Conservation (phyloP, 2,329 filamentous ascomycete species). For the Amauroascus verrucosus region DNA sequence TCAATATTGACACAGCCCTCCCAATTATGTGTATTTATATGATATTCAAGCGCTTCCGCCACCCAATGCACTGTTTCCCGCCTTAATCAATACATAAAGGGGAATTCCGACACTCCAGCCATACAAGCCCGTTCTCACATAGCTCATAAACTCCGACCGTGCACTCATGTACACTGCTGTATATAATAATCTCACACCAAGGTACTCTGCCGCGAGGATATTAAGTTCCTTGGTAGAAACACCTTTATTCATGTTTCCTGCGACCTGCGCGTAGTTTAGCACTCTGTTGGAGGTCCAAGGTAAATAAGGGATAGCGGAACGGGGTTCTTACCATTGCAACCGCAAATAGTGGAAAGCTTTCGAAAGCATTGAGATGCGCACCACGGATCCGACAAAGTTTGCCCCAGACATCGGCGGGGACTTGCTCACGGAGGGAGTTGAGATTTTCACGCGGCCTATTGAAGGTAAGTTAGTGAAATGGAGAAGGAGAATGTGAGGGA, state of each 20-base stretch:
- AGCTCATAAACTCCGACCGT: constrained; percentile 25
- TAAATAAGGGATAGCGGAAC: background rate
- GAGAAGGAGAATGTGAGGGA: background rate
- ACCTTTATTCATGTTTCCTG: constrained; percentile 27
- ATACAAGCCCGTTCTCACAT: constrained; percentile 26
- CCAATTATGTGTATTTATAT: too few species aligned
- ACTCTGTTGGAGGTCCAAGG: too few species aligned
- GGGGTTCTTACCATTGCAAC: constrained; percentile 25
- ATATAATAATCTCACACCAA: constrained; percentile 26
- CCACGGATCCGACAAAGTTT: constrained; percentile 23
- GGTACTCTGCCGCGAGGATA: constrained; percentile 25
- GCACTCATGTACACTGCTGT: constrained; percentile 28
- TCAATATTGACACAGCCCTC: too few species aligned
- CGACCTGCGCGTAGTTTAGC: constrained; percentile 17
- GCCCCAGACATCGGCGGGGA: constrained; percentile 19
- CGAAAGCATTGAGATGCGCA: constrained; percentile 30
- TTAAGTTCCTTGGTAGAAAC: constrained; percentile 26
- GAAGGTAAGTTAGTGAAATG: background rate
- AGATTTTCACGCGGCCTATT: constrained; percentile 27
- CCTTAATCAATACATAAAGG: constrained; percentile 25
- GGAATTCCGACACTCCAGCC: constrained; percentile 28
- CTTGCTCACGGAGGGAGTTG: constrained; percentile 21
- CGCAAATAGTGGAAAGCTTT: constrained; percentile 28
- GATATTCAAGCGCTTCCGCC: background rate
- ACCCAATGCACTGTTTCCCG: constrained; percentile 17